Conservation (phyloP, 2,329 filamentous ascomycete genomes). For the Aspergillus eucalypticola region DNA sequence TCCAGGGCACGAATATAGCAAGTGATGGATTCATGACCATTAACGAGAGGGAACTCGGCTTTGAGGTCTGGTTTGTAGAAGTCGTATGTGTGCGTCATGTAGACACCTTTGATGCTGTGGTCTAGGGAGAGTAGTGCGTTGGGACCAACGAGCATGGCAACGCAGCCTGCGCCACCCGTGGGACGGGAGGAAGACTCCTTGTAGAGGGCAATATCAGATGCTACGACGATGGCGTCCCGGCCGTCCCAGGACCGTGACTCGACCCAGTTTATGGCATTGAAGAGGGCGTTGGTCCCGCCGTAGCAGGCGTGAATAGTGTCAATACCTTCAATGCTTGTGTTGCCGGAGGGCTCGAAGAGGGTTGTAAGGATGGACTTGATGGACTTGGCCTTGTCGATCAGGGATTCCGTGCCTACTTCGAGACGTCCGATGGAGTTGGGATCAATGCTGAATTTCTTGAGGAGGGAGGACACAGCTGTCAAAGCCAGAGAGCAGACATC, state of each 20-base stretch:
- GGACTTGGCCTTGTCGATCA: conserved; percentile 87
- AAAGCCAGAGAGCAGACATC: conserved; percentile 86
- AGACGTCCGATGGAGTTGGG: conserved; percentile 74
- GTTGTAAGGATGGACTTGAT: conserved; percentile 88
- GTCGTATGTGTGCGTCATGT: conserved; percentile 82
- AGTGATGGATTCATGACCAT: conserved; percentile 77
- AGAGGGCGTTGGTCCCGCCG: conserved; percentile 79
- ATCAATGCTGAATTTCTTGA: conserved; percentile 82
- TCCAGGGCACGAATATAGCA: conserved; percentile 82
- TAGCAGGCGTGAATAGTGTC: conserved; percentile 86
- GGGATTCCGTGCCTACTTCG: conserved; percentile 82
- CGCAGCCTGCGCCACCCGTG: conserved; percentile 75
- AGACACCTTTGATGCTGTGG: conserved; percentile 74
- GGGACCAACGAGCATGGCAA: conserved; percentile 77
- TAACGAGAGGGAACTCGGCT: conserved; percentile 82
- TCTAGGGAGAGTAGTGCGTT: conserved; percentile 75
- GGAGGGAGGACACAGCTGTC: conserved; percentile 73
- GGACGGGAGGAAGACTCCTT: conserved; percentile 80
- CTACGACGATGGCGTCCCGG: conserved; percentile 75
- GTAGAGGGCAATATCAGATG: conserved; percentile 82
- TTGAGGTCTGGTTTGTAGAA: conserved; percentile 89
- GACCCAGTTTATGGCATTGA: conserved; percentile 82
- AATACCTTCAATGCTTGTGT: conserved; percentile 80
- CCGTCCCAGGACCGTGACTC: conserved; percentile 87
- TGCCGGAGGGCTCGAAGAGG: conserved; percentile 69